A percentile compares a stretch with the other conserved stretches of the same genome.
phyloP scores from a whole-genome alignment of 768 basidiomycete species.

The Hydnum rufescens region DNA sequence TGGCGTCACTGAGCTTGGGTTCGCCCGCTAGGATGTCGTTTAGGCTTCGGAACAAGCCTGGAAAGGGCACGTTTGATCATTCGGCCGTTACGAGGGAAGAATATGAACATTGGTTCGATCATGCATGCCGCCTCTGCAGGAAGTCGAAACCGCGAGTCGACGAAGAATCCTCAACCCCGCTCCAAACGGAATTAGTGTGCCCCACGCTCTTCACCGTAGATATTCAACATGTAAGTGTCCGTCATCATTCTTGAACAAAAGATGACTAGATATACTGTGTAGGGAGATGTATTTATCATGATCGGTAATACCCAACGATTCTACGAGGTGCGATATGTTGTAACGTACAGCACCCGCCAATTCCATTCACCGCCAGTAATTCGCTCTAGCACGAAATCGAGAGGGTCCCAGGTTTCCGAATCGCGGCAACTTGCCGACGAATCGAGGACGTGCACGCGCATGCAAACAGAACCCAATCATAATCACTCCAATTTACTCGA shows the following conservation, averaged over 20 bases:
- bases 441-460: neutral
- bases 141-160: no score
- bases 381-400: neutral
- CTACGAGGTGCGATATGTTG: constrained; percentile 6
- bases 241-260: neutral
- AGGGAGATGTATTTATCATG: constrained; percentile 12
- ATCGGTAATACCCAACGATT: constrained; percentile 6
- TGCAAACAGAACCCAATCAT: neutral
- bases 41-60: neutral
- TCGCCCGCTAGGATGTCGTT: constrained; percentile 7
- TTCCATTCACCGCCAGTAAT: neutral
- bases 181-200: no score
- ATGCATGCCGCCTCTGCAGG: no score
- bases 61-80: neutral
- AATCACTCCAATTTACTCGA: neutral
- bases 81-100: no score
- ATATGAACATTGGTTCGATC: no score
- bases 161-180: no score
- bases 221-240: constrained; percentile 6
- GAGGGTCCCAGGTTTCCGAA: neutral
- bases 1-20: constrained; percentile 10
- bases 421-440: neutral
- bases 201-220: constrained; percentile 1
- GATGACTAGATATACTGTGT: neutral
- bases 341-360: neutral